Evolutionary conservation across 2,329 filamentous ascomycete species (phyloP), one percentile per base, ranked within the genome.

Genomic region (Dactylonectria macrodidyma): DNA sequence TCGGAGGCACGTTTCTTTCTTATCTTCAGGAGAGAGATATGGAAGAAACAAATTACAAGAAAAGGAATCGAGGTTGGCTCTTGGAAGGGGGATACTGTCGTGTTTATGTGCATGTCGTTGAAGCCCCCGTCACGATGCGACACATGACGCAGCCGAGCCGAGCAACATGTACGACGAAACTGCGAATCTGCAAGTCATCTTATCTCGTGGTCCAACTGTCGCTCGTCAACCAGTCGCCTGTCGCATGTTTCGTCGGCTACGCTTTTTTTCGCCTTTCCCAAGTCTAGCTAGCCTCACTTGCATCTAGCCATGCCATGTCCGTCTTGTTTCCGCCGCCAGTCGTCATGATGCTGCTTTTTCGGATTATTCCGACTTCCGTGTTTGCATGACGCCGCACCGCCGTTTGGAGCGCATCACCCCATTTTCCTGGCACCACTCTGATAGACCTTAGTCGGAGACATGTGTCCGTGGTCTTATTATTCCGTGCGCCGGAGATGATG

Each of bases 361-460:
- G 61, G 46, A 59, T 46, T 59, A 63, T 63, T 44, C 52, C 44
- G 22, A n/a, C 34, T 11, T 55, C 59, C 50, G 19, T 30, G 26
- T 30, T 10, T 8, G 14, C 7, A 22, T 2, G 48, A 46, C 11
- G 16, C 10, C 2, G 7, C 54, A 24, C 11, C n/a, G 3, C 14
- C 47, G 4, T 30, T 30, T 30, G 8, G 9, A 6, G 6, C n/a
- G 44, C 6, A 62, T 61, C 63, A 66, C 52, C 57, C 58, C 63
- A 66, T 58, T 30, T 30, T 57, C 24, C 52, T 66, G 58, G 51
- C 46, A 24, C 58, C 62, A 60, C 36, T 38, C 33, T 33, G 47
- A 58, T 58, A 48, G 46, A 36, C 46, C 38, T 22, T 50, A 52
- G 26, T 7, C 26, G 26, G 26, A 30, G 26, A 30, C 5, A 38